A percentile compares a stretch with the other conserved stretches of the same genome.
phyloP scores from a whole-genome alignment of 1,284 basidiomycete species.

The Cyathus pygmaeus region DNA sequence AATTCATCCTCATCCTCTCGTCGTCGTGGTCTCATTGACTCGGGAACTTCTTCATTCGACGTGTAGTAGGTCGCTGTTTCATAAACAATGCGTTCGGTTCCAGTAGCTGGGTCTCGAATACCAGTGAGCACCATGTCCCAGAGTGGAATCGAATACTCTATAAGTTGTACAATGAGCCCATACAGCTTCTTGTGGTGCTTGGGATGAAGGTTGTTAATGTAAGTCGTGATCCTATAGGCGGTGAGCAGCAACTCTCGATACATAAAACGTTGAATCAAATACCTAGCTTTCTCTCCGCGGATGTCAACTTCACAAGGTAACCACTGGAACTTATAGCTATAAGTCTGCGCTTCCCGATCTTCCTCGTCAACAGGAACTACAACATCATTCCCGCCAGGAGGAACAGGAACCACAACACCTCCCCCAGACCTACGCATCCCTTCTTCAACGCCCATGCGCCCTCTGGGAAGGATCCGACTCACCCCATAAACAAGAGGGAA shows the following conservation, averaged over 20 bases:
- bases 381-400: background rate
- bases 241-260: background rate
- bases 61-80: background rate
- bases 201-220: conserved; percentile 42
- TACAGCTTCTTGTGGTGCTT: conserved; percentile 26
- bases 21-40: background rate
- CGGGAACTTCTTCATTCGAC: background rate
- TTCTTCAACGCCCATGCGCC: conserved; percentile 13
- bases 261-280: background rate
- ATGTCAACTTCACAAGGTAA: conserved; percentile 38
- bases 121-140: conserved; percentile 34
- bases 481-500: conserved; percentile 46
- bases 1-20: conserved; percentile 15
- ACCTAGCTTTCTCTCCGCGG: conserved; percentile 23
- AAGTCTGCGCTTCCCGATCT: conserved; percentile 1
- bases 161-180: conserved; percentile 28
- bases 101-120: background rate
- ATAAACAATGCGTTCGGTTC: background rate
- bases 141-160: conserved; percentile 30
- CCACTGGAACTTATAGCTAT: conserved; percentile 35
- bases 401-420: conserved; percentile 12
- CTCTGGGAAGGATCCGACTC: conserved; percentile 13
- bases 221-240: conserved; percentile 29
- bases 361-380: no score
- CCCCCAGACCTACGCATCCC: conserved; percentile 18